A percentile compares a stretch with the other conserved stretches of the same genome.
phyloP scores from a whole-genome alignment of 257 asterid species.

The Pogostemon cablin region DNA sequence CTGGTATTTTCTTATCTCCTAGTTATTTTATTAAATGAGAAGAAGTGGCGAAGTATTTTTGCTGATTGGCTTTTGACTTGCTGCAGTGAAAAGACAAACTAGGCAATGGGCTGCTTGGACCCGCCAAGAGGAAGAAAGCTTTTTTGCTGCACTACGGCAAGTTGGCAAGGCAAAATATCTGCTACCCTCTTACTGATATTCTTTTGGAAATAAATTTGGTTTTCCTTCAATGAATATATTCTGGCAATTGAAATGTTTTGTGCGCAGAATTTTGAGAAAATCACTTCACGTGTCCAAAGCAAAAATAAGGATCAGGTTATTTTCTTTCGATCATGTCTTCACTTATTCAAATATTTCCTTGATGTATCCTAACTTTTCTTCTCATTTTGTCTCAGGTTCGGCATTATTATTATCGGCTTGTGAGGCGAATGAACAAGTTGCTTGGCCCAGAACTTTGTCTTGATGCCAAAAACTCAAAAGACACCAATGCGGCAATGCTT shows the following conservation, averaged over 20 bases:
- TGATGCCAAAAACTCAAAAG: conserved; percentile 94
- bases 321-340: conserved; percentile 22
- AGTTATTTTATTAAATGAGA: conserved; percentile 12
- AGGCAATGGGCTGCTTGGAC: conserved; percentile 99
- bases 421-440: conserved; percentile 98
- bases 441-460: conserved; percentile 93
- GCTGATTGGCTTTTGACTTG: conserved; percentile 28
- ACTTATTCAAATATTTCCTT: conserved; percentile 9
- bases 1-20: conserved; percentile 47
- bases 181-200: conserved; percentile 30
- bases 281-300: conserved; percentile 92
- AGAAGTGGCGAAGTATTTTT: conserved; percentile 23
- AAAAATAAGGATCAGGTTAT: conserved; percentile 97
- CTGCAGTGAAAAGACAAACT: conserved; percentile 72
- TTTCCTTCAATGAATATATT: conserved; percentile 27
- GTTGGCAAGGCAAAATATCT: conserved; percentile 85
- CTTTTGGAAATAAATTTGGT: conserved; percentile 5
- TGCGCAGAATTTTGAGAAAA: conserved; percentile 89
- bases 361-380: conserved; percentile 27
- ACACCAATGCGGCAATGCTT: conserved; percentile 97
- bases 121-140: conserved; percentile 96
- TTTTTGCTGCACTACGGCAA: conserved; percentile 90
- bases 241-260: conserved; percentile 28
- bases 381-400: conserved; percentile 65
- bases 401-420: conserved; percentile 96